Base-by-base conservation (phyloP, 2,329 filamentous ascomycete species). In the Davidsoniella eucalypti region DNA sequence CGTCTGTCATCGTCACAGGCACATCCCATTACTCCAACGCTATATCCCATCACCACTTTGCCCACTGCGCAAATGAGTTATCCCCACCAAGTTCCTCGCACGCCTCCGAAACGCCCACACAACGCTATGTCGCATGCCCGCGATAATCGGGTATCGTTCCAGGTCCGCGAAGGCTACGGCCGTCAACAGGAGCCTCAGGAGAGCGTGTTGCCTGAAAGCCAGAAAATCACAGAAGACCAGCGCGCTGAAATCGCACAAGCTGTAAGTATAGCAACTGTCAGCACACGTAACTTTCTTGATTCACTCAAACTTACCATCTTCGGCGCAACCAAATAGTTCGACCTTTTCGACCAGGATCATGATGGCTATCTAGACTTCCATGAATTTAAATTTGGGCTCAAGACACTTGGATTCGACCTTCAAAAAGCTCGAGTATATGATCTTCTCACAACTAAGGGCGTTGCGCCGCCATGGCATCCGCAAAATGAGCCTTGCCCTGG, bases 341-440 rank as follows among this genome's bases (percentile, higher is more conserved):
- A 54, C 26, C 44, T 56, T 12, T 56, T 56, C 26, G 55, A 56
- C 45, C 55, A 56, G 45, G 55, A 56, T 47, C 53, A 52, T 26
- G 55, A 96, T 68, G 77, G 81, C 44, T 80, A 84, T 65, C 86
- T 98, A 61, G 90, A 96, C 69, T 96, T 94, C 71, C 92, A 96
- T 69, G 92, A 98, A 68, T 85, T 96, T 63, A 90, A 92, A 66
- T 92, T 96, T 67, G 87, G 90, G 54, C 81, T 96, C 59, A 92
- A 93, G 63, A 92, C 92, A 3, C 79, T 98, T 1, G 92, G 92
- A 56, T 96, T 96, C 69, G 87, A 93, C 60, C 72, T 94, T 46
- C 76, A 86, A 53, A 94, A 94, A 64, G 71, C 79, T 55, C 87
- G 94, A 58, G 87, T 94, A 54, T 81, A 90, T 59, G 70, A 75